A percentile compares a stretch with the other conserved stretches of the same genome.
Evolutionary conservation across 1,139 yeast species (phyloP).

Genomic region (Kodamaea arcana): DNA sequence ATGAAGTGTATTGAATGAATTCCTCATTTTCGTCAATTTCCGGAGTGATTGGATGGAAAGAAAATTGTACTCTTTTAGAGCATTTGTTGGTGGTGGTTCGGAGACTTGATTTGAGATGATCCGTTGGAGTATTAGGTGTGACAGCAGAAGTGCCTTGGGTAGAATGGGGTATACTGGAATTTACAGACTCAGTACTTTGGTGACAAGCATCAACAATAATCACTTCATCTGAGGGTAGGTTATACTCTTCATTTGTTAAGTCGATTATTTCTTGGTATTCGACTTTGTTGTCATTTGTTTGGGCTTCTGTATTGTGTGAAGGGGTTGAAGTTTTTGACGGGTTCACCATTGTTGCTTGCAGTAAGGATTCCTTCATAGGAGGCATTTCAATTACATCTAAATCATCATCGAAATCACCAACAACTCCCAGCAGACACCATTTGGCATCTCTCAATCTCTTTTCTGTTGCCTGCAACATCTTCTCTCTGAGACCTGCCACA

Average conservation of each 20-base stretch:
- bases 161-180: too few relatives aligned
- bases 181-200: too few relatives aligned
- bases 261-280: conserved; percentile 22
- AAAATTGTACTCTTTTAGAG: conserved; percentile 11
- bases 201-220: conserved; percentile 26
- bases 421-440: conserved; percentile 41
- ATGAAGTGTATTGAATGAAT: conserved; percentile 14
- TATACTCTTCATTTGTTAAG: conserved; percentile 20
- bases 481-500: conserved; percentile 34
- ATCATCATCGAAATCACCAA: conserved; percentile 16
- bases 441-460: conserved; percentile 54
- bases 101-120: conserved; percentile 13
- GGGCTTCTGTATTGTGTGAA: neutral
- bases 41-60: conserved; percentile 14
- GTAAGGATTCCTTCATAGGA: neutral
- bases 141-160: too few relatives aligned
- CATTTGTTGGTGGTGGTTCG: conserved; percentile 4
- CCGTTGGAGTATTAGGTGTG: too few relatives aligned
- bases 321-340: neutral
- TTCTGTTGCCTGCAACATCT: conserved; percentile 66
- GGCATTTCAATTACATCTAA: conserved; percentile 11
- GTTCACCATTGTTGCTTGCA: neutral
- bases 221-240: conserved; percentile 13
- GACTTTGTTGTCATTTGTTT: neutral
- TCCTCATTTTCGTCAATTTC: conserved; percentile 5